Evolutionary conservation across 208 protist species (phyloP), one percentile per base, ranked within the genome.

Genomic region (Blastocrithidia nonstop): DNA sequence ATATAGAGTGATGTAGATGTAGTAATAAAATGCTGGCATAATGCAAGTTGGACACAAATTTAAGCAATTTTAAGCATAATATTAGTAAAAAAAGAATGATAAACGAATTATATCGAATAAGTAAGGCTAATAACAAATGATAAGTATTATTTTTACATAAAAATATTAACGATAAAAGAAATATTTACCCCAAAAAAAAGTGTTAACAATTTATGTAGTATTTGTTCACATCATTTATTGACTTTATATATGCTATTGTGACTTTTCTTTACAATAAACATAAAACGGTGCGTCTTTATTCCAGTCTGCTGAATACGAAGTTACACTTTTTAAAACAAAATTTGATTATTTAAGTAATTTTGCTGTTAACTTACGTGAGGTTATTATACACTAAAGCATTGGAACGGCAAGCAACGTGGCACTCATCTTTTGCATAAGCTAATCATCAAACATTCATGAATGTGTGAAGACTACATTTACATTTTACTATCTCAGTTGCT

Each of bases 371-470:
- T 74, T 80, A 1, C 76, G 58, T n/a, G 73, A 90, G 8, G 72
- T 84, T 23, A 90, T 51, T 6, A 90, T 69, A 56, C 75, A 86
- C 44, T 60, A 27, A 19, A 90, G 47, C 17, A 61, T 56, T n/a
- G 80, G 75, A 0, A 86, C 59, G 41, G 58, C 41, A 1, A 49
- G 41, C 27, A 84, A 44, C n/a, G 86, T 51, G 13, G 71, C 33
- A 0, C 66, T 71, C 15, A 86, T 36, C 20, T 69, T 63, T 19
- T 53, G 48, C 75, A 90, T 90, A 16, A 86, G 54, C 15, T 65
- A 57, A 39, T 90, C 67, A 33, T 90, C 80, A 54, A 90, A 83
- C 73, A 84, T 84, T 70, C 73, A 86, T 4, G 72, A 86, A 40
- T 84, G 75, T 1, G 71, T 69, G 36, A 90, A 86, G 19, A 90